Evolutionary conservation across 23 red algal genomes (phyloP), one percentile per base, ranked within the genome.

Genomic region (Cyanidiococcus yangmingshanensis): DNA sequence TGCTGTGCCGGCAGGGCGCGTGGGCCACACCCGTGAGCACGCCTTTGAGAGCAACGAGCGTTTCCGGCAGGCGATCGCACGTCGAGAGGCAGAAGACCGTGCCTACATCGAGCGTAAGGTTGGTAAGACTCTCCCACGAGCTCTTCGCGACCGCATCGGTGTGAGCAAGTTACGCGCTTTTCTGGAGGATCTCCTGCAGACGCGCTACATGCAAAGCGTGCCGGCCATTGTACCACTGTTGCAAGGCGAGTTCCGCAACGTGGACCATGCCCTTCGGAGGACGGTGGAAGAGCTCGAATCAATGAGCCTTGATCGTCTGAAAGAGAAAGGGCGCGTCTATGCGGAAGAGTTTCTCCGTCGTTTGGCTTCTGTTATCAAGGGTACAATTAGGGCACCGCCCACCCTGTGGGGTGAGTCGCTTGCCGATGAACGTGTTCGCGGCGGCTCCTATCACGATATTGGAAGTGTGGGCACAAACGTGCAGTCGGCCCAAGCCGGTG

Each of bases 241-340:
- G 63, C 63, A 71, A 29, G 32, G 63, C 63, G 63, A 71, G 32
- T 71, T 71, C 32, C 63, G 63, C 63, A 71, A 71, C 63, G 63
- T 71, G 12, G 63, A 71, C 63, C 63, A 71, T 12, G 63, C 63
- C 16, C 63, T 71, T 7, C 63, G 63, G 63, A 12, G 63, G 16
- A 71, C 63, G n/a, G 12, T 71, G 12, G 32, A 35, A 7, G 63
- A 71, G 63, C 63, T 71, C 63, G 63, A 71, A 7, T 32, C n/a
- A 12, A 25, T 71, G n/a, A 71, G 63, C 27, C 63, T 71, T 7
- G 32, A 35, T 2, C 63, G 32, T 29, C 63, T 71, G 27, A 71
- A 71, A 71, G 63, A 71, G 7, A 71, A 71, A 29, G 63, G 63
- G 63, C 63, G 63, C 63, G 63, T 71, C 63, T 71, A 71, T 29